A percentile compares a stretch with the other conserved stretches of the same genome.
phyloP scores from a whole-genome alignment of 1,284 basidiomycete genomes.

The Mycena citricolor region DNA sequence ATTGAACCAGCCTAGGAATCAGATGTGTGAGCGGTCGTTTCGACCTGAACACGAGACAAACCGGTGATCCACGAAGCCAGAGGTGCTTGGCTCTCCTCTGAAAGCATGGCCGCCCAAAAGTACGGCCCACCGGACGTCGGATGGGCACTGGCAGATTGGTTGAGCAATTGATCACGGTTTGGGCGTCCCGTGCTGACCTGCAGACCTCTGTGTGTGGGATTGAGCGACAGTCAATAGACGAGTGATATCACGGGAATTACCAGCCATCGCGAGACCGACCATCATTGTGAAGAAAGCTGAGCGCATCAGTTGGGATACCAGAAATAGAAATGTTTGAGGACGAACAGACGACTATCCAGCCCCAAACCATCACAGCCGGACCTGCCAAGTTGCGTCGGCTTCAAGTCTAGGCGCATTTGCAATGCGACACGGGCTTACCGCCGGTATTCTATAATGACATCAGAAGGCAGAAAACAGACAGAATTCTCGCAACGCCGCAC shows the following conservation, averaged over 20 bases:
- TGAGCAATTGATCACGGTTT: background rate
- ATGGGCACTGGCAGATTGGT: conserved; percentile 53
- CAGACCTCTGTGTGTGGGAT: conserved; percentile 50
- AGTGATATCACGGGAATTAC: too few species aligned
- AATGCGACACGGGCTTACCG: too few species aligned
- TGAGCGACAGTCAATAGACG: conserved; percentile 3
- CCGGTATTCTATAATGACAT: conserved; percentile 67
- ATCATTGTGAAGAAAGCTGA: conserved; percentile 62
- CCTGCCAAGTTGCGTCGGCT: too few species aligned
- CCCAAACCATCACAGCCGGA: conserved; percentile 73
- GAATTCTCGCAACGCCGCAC: conserved; percentile 43
- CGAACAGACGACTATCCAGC: conserved; percentile 66
- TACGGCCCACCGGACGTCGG: conserved; percentile 76
- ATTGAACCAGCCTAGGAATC: conserved; percentile 61
- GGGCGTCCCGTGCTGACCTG: conserved; percentile 35
- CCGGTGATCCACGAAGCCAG: conserved; percentile 70
- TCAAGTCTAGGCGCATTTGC: too few species aligned
- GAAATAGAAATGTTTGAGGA: conserved; percentile 7
- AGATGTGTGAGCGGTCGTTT: background rate
- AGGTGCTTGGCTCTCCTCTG: conserved; percentile 51
- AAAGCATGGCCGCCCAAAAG: conserved; percentile 75
- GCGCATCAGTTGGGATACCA: conserved; percentile 1
- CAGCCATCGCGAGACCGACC: conserved; percentile 70
- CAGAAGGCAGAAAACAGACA: background rate
- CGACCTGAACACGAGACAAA: too few species aligned